Percentiles rank a stretch among this genome's conserved stretches.
Evolutionary conservation across 2,329 filamentous ascomycete genomes (phyloP).

Genomic region (Trichoderma brevicompactum): DNA sequence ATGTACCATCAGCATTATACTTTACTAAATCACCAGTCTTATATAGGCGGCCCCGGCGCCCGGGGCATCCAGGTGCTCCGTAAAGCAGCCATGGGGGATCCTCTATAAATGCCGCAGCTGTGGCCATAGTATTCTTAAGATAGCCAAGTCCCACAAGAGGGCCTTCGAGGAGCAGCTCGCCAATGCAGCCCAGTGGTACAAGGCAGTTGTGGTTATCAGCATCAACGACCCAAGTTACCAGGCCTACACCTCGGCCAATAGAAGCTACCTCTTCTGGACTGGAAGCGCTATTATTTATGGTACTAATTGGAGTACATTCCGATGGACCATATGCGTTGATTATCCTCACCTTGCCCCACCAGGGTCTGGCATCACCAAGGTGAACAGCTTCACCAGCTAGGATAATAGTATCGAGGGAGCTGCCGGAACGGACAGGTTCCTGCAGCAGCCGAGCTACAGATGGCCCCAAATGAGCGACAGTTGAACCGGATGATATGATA

Average conservation of each 20-base stretch:
- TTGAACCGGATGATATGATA: conserved; percentile 25
- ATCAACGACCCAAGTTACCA: conserved; percentile 39
- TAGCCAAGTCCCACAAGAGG: conserved; percentile 56
- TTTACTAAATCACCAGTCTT: conserved; percentile 45
- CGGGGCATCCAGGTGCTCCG: conserved; percentile 29
- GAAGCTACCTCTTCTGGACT: background rate
- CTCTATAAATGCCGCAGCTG: conserved; percentile 51
- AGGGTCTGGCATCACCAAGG: background rate
- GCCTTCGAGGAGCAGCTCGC: conserved; percentile 46
- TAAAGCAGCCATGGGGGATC: conserved; percentile 45
- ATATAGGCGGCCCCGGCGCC: conserved; percentile 41
- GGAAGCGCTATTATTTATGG: background rate
- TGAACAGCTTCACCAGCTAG: conserved; percentile 46
- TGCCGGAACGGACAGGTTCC: conserved; percentile 31
- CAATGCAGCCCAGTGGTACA: conserved; percentile 37
- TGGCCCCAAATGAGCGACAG: conserved; percentile 38
- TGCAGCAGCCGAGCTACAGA: conserved; percentile 47
- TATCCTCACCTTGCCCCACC: background rate
- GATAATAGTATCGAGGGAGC: conserved; percentile 40
- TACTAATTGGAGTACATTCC: conserved; percentile 32
- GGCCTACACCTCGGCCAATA: background rate
- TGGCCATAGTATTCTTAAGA: conserved; percentile 50
- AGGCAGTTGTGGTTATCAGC: conserved; percentile 35
- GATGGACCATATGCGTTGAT: conserved; percentile 33
- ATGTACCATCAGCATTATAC: conserved; percentile 36